Base-by-base conservation (phyloP, 495 filamentous ascomycete genomes). In the Penicillium maclennaniae region DNA sequence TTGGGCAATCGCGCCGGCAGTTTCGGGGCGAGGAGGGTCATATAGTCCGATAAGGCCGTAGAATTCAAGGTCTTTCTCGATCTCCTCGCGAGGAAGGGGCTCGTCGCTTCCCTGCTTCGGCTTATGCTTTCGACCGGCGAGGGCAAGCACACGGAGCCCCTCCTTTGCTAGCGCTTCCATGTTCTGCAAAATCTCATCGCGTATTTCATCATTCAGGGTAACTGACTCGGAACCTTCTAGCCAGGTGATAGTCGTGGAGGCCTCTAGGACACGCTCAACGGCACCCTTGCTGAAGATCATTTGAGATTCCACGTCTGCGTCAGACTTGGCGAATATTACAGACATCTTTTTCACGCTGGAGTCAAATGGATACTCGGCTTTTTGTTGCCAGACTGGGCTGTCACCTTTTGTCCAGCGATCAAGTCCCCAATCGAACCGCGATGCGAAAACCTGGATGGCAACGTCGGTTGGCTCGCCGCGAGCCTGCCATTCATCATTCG, bases 211-310 rank as follows among this genome's bases (percentile, higher is more conserved):
- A 10, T 68, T 63, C 49, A 85, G 56, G 1, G 72, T 58, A 3
- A 55, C 69, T 0, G 75, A 66, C 6, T 55, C 61, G 0, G 69
- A 52, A 4, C 61, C 72, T 10, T 71, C 58, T n/a, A 68, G 63
- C 67, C 71, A 70, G 49, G 73, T 72, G 50, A 83, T 68, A 1
- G 64, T 67, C 6, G 70, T 73, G 69, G 88, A 92, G 7, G 87
- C 67, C 50, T 90, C 87, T 31, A 93, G 64, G 10, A 93, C 76
- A 19, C 87, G 82, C 66, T 93, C 89, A 34, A 91, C 88, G 6
- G 89, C 89, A 4, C 89, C 89, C 64, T 93, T 93, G 50, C 82
- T 85, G 62, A 91, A 91, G 9, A 84, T 63, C 54, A 76, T 65
- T 27, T 79, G 61, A 1, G 51, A 69, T 37, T 62, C 65, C 0